Conservation (phyloP, 2,329 filamentous ascomycete genomes). For the Hymenoscyphus fructigenus region DNA sequence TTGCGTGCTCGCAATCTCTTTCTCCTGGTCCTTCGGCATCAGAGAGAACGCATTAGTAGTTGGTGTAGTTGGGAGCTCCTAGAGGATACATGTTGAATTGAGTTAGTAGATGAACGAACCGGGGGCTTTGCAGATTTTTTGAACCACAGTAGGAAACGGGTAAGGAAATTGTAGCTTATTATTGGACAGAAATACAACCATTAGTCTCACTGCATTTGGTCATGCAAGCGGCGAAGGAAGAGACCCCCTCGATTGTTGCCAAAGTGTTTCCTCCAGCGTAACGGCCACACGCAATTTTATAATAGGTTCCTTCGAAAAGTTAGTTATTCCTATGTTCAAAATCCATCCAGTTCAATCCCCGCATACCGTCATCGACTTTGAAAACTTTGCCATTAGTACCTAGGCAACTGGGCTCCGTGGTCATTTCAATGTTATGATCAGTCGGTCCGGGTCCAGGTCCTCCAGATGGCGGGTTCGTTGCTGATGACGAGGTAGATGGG, state of each 20-base stretch:
- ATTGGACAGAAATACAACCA: background rate
- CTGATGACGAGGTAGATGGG: background rate
- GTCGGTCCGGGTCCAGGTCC: background rate
- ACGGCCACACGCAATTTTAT: background rate
- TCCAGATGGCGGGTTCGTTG: background rate
- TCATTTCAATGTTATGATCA: background rate
- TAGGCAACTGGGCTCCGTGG: background rate
- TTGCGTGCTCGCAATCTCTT: background rate
- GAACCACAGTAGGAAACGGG: too few relatives aligned
- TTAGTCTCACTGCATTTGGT: background rate
- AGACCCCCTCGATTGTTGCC: background rate
- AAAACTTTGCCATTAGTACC: background rate
- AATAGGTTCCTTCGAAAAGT: background rate
- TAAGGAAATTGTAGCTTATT: background rate
- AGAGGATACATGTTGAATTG: background rate
- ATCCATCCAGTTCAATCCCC: background rate
- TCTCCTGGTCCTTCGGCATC: background rate
- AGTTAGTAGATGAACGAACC: background rate
- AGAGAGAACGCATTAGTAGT: background rate
- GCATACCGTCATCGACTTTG: background rate
- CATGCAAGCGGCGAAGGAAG: background rate
- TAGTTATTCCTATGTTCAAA: background rate
- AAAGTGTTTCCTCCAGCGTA: background rate
- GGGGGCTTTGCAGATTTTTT: background rate
- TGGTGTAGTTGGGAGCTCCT: background rate